phyloP scores from a whole-genome alignment of 352 stramenopile genomes.

The Phytophthora chlamydospora region DNA sequence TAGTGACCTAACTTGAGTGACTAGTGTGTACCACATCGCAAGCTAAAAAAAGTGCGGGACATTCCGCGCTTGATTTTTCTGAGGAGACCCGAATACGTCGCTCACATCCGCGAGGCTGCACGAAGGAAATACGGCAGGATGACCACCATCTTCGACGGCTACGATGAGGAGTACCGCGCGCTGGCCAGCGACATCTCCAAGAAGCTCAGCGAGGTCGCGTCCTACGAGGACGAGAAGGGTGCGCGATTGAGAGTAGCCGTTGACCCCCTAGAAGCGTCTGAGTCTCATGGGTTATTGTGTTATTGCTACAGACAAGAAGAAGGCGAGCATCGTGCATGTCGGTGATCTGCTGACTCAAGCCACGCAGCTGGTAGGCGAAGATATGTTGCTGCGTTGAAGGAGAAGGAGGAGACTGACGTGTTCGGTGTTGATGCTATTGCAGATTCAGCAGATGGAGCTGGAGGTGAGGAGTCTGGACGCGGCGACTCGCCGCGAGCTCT shows the following conservation, averaged over 20 bases:
- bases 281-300: neutral
- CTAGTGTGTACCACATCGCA: conserved; percentile 15
- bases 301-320: conserved; percentile 78
- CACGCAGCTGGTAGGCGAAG: conserved; percentile 67
- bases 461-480: conserved; percentile 85
- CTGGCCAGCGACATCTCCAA: conserved; percentile 88
- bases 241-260: neutral
- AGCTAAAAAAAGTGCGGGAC: conserved; percentile 24
- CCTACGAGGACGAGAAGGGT: conserved; percentile 87
- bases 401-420: neutral
- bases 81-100: neutral
- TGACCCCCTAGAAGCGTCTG: neutral
- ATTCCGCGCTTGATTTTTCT: conserved; percentile 35
- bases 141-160: conserved; percentile 90
- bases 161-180: conserved; percentile 89
- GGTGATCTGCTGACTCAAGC: conserved; percentile 82
- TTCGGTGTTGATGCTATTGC: neutral
- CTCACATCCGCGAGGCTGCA: too few relatives aligned
- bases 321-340: conserved; percentile 81
- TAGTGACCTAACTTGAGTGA: neutral
- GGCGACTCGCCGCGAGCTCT: conserved; percentile 82
- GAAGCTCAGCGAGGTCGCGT: conserved; percentile 88
- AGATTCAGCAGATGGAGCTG: conserved; percentile 91
- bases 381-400: neutral
- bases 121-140: conserved; percentile 40